phyloP scores from a whole-genome alignment of 23 red algal genomes.

The Gracilariopsis chorda region DNA sequence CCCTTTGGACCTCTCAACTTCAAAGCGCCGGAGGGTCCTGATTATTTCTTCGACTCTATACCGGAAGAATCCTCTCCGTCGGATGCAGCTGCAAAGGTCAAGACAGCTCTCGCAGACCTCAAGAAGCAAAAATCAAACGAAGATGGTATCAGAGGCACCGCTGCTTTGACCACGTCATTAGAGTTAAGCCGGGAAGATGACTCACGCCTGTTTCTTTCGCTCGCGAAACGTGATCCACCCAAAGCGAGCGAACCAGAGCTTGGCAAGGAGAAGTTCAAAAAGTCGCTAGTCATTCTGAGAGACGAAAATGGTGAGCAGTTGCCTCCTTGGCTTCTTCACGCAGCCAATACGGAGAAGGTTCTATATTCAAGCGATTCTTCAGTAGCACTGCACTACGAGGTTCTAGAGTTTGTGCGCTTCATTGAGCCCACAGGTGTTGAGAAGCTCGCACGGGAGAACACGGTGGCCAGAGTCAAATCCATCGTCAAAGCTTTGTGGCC shows the following conservation, averaged over 20 bases:
- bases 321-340: constrained; percentile 69
- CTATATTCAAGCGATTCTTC: constrained; percentile 34
- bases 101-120: background rate
- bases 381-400: constrained; percentile 79
- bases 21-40: constrained; percentile 14
- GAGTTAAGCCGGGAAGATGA: background rate
- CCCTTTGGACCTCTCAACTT: constrained; percentile 51
- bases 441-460: constrained; percentile 13
- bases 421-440: constrained; percentile 66
- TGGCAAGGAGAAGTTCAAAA: background rate
- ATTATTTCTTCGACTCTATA: constrained; percentile 48
- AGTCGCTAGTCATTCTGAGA: constrained; percentile 12
- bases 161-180: background rate
- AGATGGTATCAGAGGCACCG: background rate
- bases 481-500: constrained; percentile 77
- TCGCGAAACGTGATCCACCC: background rate
- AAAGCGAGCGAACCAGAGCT: background rate
- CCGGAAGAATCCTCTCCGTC: constrained; percentile 31
- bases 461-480: constrained; percentile 42
- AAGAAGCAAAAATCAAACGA: background rate
- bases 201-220: background rate
- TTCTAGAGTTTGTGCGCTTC: constrained; percentile 81
- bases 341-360: constrained; percentile 53
- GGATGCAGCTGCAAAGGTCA: constrained; percentile 29
- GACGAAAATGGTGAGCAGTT: constrained; percentile 53